Evolutionary conservation across 768 basidiomycete genomes (phyloP), one percentile per base, ranked within the genome.

Genomic region (Amanita jacksonii): DNA sequence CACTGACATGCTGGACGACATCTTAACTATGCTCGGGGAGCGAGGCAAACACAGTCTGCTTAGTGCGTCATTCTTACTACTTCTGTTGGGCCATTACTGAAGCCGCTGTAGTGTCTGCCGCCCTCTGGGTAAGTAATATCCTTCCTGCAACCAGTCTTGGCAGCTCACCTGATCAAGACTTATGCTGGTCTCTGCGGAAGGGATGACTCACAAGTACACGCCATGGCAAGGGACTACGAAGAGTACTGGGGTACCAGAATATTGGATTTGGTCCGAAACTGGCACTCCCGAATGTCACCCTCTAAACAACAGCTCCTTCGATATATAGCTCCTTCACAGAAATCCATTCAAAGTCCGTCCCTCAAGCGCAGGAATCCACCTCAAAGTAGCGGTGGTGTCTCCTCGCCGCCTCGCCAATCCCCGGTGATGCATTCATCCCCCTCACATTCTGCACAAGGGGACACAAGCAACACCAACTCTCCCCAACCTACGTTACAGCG

Each of bases 181-280:
- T 70, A 82, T 47, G 72, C 79, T 61, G 81, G 77, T 56, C 81
- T 83, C 54, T 72, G 69, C 45, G 69, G 73, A 46, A 63, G 71
- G 20, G 75, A 81, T 46, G 76, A 76, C 47, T 62, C 67, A 19
- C 67, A 67, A 44, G 54, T 85, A 48, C 66, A 70, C n/a, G 62
- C 60, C 28, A 82, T 77, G 81, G 73, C 69, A 40, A 62, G 64
- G 28, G 75, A 80, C 33, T 82, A 81, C 43, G 77, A 81, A 54
- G 79, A 78, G 46, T 57, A 73, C 15, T 82, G 76, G 73, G 84
- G 84, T 16, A 73, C 78, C 43, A 69, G 69, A 45, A 69, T 79
- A 20, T 63, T 65, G 20, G 77, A 79, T 45, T 63, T 66, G 44
- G 68, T 61, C 28, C 63, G 62, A 41, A 63, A 68, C 43, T 65